Evolutionary conservation across 1,139 yeast species (phyloP), one percentile per base, ranked within the genome.

Genomic region (Yamadazyma epiphylla): DNA sequence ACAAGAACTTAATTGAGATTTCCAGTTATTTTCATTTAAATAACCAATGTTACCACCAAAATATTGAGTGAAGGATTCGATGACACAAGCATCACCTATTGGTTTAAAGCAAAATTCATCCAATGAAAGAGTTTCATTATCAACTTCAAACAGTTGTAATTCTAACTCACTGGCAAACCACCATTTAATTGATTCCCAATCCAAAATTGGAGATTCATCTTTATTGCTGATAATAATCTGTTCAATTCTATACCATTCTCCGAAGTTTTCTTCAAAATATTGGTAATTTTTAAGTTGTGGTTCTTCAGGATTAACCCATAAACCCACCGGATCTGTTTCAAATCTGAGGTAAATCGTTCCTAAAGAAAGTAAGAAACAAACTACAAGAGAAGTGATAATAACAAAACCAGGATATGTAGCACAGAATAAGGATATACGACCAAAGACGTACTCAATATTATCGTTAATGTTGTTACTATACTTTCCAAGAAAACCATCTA

Each of bases 21-120:
- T 49, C 95, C 95, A 89, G 6, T 56, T 53, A 0, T 45, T 32
- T 31, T 69, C 67, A 12, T 70, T 70, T 4, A 91, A 70, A 19
- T 60, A 55, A 10, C 49, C 49, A 5, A 82, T 57, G 30, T 75
- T 72, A 2, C 94, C 95, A 21, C 71, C 70, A 53, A 87, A 88
- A 51, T 89, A 91, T 51, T 89, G 96, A 0, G 96, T 81, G 37
- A 86, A 79, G 2, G 96, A 86, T 51, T 89, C 94, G n/a, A 91
- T 65, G 1, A 82, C 89, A 61, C 98, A 91, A 1, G 81, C 68
- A 9, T 79, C 94, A 3, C 75, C 86, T 28, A 64, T 39, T 0
- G 97, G 96, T 43, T 82, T 83, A 54, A 86, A 80, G 49, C 98
- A 91, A 31, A 88, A 56, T 39, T 83, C 87, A n/a, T 74, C 70